phyloP scores from a whole-genome alignment of 768 basidiomycete species.

The Cubamyces lactineus region DNA sequence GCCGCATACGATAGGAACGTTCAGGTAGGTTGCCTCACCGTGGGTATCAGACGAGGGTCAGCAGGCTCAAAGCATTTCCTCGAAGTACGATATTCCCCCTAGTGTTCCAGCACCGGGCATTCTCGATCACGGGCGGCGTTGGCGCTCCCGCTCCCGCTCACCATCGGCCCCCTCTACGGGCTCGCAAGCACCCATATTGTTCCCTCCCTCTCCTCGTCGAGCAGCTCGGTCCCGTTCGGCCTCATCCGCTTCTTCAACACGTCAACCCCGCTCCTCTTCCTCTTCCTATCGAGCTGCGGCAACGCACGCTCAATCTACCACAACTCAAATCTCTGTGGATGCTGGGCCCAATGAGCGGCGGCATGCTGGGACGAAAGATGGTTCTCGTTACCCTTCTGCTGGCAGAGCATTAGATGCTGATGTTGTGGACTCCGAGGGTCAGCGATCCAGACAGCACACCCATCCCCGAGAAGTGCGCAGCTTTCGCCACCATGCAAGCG shows the following conservation, averaged over 20 bases:
- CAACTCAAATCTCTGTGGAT: not conserved
- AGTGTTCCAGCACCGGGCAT: slow-evolving; percentile 43
- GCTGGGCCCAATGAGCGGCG: not conserved
- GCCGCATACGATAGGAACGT: slow-evolving; percentile 78
- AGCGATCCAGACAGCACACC: not conserved
- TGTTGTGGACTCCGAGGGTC: not conserved
- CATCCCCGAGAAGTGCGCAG: not conserved
- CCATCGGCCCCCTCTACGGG: slow-evolving; percentile 29
- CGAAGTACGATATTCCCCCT: slow-evolving; percentile 61
- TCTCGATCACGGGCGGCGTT: slow-evolving; percentile 35
- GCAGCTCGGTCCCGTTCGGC: slow-evolving; percentile 29
- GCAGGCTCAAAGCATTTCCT: not conserved
- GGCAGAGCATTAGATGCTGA: not conserved
- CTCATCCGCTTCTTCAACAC: not conserved
- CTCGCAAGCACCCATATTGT: slow-evolving; percentile 31
- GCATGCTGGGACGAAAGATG: not conserved
- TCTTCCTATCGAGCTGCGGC: not conserved
- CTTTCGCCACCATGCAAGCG: slow-evolving; percentile 1
- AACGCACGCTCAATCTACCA: not conserved
- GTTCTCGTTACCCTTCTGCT: not conserved
- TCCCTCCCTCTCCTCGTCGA: slow-evolving; percentile 31
- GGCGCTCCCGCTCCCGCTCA: slow-evolving; percentile 28
- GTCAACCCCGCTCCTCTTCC: not conserved
- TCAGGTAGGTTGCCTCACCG: slow-evolving; percentile 54
- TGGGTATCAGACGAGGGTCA: not conserved